phyloP scores from a whole-genome alignment of 331 rosid genomes.

The Rosa hybrid region DNA sequence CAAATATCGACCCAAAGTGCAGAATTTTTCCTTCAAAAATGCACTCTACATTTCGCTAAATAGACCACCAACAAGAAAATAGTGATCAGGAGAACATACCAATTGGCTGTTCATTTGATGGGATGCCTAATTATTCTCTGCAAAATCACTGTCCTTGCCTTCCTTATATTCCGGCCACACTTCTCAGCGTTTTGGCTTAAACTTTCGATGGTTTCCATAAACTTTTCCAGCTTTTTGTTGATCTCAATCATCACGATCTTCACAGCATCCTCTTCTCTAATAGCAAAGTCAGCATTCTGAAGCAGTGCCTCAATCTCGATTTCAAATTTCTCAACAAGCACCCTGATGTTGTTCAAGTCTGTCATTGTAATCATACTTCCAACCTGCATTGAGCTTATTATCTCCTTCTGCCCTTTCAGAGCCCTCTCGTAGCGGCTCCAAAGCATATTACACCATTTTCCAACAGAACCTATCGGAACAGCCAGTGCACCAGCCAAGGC shows the following conservation, averaged over 20 bases:
- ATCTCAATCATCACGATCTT: slow-evolving; percentile 69
- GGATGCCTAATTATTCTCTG: slow-evolving; percentile 50
- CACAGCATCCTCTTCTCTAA: slow-evolving; percentile 65
- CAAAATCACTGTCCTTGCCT: slow-evolving; percentile 69
- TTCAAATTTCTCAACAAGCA: slow-evolving; percentile 51
- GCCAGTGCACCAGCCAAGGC: slow-evolving; percentile 73
- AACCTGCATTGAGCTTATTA: slow-evolving; percentile 63
- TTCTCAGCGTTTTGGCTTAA: slow-evolving; percentile 59
- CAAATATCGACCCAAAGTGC: slow-evolving; percentile 9
- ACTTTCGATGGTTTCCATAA: slow-evolving; percentile 49
- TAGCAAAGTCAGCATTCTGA: slow-evolving; percentile 59
- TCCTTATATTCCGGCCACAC: slow-evolving; percentile 58
- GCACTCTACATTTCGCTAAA: neutral
- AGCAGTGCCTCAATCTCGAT: slow-evolving; percentile 48
- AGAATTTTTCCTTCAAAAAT: neutral
- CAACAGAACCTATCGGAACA: slow-evolving; percentile 74
- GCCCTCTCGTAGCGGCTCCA: slow-evolving; percentile 56
- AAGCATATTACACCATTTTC: slow-evolving; percentile 86
- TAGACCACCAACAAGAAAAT: slow-evolving; percentile 15
- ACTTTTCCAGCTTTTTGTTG: slow-evolving; percentile 65
- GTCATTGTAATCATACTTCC: slow-evolving; percentile 47
- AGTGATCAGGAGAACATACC: slow-evolving; percentile 24
- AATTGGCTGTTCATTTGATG: slow-evolving; percentile 25
- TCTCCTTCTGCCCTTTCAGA: slow-evolving; percentile 50
- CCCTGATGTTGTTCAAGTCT: slow-evolving; percentile 61